phyloP scores from a whole-genome alignment of 306 rosid genomes.

The Styphnolobium japonicum region DNA sequence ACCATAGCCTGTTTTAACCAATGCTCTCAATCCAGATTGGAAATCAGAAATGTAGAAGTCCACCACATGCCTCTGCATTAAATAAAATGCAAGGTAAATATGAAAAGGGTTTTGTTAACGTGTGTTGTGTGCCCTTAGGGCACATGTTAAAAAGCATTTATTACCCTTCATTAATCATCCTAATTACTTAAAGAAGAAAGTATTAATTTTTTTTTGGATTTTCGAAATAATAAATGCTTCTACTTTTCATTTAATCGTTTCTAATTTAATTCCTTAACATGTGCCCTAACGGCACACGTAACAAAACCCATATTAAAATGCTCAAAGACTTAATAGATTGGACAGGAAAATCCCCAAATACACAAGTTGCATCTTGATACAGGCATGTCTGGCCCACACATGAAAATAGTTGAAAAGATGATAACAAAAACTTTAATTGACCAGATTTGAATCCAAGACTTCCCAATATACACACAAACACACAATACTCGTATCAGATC shows the following conservation, averaged over 20 bases:
- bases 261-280: too few relatives aligned
- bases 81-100: conserved; percentile 5
- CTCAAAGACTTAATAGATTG: not conserved
- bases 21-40: conserved; percentile 92
- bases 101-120: too few relatives aligned
- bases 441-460: not conserved
- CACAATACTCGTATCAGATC: not conserved
- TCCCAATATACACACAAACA: not conserved
- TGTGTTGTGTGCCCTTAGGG: too few relatives aligned
- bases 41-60: conserved; percentile 96
- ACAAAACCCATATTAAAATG: not conserved
- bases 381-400: not conserved
- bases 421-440: not conserved
- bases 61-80: conserved; percentile 78
- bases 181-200: too few relatives aligned
- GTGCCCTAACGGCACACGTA: too few relatives aligned
- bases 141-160: too few relatives aligned
- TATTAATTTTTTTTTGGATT: too few relatives aligned
- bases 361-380: not conserved
- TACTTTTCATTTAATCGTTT: too few relatives aligned
- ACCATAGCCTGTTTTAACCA: conserved; percentile 91
- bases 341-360: conserved; percentile 3
- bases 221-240: too few relatives aligned
- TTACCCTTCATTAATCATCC: too few relatives aligned
- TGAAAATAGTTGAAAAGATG: not conserved